phyloP scores from a whole-genome alignment of 192 early-diverging fungal species.

The Entomortierella chlamydospora region DNA sequence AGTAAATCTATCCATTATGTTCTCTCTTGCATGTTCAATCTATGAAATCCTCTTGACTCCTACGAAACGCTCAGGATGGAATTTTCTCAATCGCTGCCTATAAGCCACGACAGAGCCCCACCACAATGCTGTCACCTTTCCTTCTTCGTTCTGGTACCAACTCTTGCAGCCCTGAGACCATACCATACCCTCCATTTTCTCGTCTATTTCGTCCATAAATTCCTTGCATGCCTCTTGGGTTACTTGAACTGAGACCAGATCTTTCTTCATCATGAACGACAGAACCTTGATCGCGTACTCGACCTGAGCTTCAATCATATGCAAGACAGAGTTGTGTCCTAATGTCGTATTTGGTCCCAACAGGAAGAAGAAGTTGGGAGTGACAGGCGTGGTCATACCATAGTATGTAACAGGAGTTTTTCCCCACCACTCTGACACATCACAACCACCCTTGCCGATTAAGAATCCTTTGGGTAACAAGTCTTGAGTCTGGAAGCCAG shows the following conservation, averaged over 20 bases:
- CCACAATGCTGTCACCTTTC: conserved; percentile 41
- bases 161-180: conserved; percentile 60
- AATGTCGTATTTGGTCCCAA: conserved; percentile 60
- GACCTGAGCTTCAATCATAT: conserved; percentile 62
- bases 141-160: conserved; percentile 60
- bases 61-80: conserved; percentile 23
- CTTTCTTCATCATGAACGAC: conserved; percentile 43
- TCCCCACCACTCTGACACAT: conserved; percentile 30
- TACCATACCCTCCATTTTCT: conserved; percentile 55
- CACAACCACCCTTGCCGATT: conserved; percentile 34
- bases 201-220: conserved; percentile 36
- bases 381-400: conserved; percentile 53
- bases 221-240: conserved; percentile 29
- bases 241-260: conserved; percentile 45
- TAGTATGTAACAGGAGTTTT: conserved; percentile 53
- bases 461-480: conserved; percentile 30
- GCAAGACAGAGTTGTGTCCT: conserved; percentile 60
- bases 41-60: conserved; percentile 16
- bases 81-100: conserved; percentile 30
- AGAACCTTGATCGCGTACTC: conserved; percentile 57
- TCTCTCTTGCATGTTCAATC: neutral
- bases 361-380: conserved; percentile 65
- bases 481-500: conserved; percentile 57
- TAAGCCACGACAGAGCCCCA: conserved; percentile 20
- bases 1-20: neutral